Conservation (phyloP, 2,329 filamentous ascomycete genomes). For the Amylocarpus encephaloides region DNA sequence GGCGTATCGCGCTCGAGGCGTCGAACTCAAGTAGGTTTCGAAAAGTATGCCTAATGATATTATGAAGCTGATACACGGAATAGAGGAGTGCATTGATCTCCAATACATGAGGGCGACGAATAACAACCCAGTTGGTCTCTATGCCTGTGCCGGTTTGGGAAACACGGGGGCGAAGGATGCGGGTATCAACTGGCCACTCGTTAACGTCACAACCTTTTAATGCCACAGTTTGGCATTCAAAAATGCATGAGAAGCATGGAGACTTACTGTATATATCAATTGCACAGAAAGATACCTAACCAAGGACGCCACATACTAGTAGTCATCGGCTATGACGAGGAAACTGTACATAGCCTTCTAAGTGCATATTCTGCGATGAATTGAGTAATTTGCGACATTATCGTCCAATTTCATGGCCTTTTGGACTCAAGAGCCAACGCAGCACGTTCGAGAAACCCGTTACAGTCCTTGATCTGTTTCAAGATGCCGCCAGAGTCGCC, state of each 20-base stretch:
- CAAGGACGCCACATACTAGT: too few relatives aligned
- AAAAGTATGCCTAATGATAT: neutral
- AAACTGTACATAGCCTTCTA: too few relatives aligned
- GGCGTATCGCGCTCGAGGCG: conserved; percentile 13
- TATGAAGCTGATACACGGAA: conserved; percentile 1
- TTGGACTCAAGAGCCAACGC: conserved; percentile 47
- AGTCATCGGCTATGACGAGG: too few relatives aligned
- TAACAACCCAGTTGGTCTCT: conserved; percentile 16
- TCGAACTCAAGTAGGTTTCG: conserved; percentile 12
- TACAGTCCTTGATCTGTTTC: conserved; percentile 54
- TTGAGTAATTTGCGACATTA: too few relatives aligned
- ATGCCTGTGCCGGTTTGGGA: conserved; percentile 13
- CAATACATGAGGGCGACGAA: conserved; percentile 14
- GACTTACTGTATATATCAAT: too few relatives aligned
- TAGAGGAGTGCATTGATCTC: conserved; percentile 18
- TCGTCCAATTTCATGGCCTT: conserved; percentile 12
- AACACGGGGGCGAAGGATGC: conserved; percentile 15
- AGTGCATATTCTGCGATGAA: too few relatives aligned
- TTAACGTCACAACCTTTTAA: conserved; percentile 8
- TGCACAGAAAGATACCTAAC: too few relatives aligned
- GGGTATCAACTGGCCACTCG: conserved; percentile 19
- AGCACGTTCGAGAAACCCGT: conserved; percentile 55
- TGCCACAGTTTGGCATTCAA: too few relatives aligned
- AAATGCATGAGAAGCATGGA: too few relatives aligned
- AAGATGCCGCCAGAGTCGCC: conserved; percentile 47